A percentile compares a stretch with the other conserved stretches of the same genome.
phyloP scores from a whole-genome alignment of 2,329 filamentous ascomycete genomes.

The Trichoderma citrinoviride region DNA sequence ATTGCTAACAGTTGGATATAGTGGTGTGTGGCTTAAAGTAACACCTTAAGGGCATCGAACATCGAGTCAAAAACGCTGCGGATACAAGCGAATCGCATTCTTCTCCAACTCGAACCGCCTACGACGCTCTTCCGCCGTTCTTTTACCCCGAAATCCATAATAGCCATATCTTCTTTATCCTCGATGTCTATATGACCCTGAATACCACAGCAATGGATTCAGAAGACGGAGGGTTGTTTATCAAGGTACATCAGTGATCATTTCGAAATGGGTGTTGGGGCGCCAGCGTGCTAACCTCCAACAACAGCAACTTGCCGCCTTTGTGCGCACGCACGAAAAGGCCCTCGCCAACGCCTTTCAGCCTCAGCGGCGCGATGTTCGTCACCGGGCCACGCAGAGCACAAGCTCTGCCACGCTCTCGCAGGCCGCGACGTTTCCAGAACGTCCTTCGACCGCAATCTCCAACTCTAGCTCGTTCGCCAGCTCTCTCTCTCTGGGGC shows the following conservation, averaged over 20 bases:
- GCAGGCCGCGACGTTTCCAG: conserved; percentile 56
- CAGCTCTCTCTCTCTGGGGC: conserved; percentile 80
- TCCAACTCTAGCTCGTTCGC: conserved; percentile 74
- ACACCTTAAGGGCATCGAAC: background rate
- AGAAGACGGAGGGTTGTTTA: conserved; percentile 85
- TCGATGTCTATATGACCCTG: conserved; percentile 19
- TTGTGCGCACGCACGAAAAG: conserved; percentile 96
- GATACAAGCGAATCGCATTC: background rate
- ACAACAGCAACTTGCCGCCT: conserved; percentile 83
- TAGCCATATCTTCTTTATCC: conserved; percentile 8
- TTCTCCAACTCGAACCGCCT: background rate
- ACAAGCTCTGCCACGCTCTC: conserved; percentile 56
- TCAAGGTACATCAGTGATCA: conserved; percentile 60
- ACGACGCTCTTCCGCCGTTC: conserved; percentile 20
- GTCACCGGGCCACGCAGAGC: conserved; percentile 67
- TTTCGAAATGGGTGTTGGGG: background rate
- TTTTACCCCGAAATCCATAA: background rate
- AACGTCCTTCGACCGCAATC: conserved; percentile 62
- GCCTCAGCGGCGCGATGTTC: conserved; percentile 67
- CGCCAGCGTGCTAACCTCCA: conserved; percentile 30
- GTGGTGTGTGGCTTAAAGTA: background rate
- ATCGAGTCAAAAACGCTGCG: background rate
- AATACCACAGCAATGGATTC: conserved; percentile 61
- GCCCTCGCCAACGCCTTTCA: conserved; percentile 94
- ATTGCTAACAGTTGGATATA: conserved; percentile 13